Evolutionary conservation across 2,329 filamentous ascomycete genomes (phyloP).

Genomic region (Juglanconis sp.): DNA sequence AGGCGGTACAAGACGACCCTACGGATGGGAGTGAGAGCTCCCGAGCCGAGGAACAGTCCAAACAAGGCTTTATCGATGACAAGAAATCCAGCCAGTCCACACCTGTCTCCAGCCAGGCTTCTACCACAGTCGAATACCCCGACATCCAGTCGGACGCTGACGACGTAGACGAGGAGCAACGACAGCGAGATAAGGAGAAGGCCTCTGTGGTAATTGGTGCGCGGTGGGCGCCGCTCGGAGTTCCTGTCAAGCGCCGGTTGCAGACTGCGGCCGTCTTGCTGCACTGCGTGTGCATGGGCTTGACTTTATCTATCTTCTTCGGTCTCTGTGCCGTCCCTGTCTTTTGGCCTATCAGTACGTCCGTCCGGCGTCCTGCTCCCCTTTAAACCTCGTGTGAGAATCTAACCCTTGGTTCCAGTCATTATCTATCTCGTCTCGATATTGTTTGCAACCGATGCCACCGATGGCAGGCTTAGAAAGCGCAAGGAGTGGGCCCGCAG

Average conservation of each 20-base stretch:
- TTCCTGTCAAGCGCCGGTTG: conserved; percentile 67
- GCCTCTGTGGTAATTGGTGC: conserved; percentile 48
- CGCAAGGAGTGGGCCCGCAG: conserved; percentile 73
- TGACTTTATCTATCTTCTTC: conserved; percentile 77
- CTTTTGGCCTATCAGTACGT: conserved; percentile 68
- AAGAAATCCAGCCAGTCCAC: background rate
- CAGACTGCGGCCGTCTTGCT: conserved; percentile 76
- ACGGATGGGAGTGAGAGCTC: background rate
- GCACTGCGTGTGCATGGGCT: conserved; percentile 69
- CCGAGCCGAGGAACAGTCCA: background rate
- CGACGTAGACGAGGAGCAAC: conserved; percentile 4
- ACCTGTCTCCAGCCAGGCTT: conserved; percentile 4
- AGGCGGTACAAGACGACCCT: conserved; percentile 13
- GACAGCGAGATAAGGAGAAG: conserved; percentile 6
- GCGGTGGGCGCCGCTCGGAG: conserved; percentile 77
- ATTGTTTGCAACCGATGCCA: conserved; percentile 73
- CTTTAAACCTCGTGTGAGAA: too few relatives aligned
- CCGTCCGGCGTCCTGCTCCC: too few relatives aligned
- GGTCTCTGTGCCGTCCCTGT: conserved; percentile 86
- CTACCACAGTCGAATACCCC: conserved; percentile 16
- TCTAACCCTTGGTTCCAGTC: conserved; percentile 27
- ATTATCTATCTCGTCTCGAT: conserved; percentile 80
- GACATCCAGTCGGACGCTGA: conserved; percentile 11
- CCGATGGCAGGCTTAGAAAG: conserved; percentile 69
- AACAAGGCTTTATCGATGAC: background rate